Evolutionary conservation across 1,284 basidiomycete species (phyloP), one percentile per base, ranked within the genome.

Genomic region (Ceratobasidium sp.): DNA sequence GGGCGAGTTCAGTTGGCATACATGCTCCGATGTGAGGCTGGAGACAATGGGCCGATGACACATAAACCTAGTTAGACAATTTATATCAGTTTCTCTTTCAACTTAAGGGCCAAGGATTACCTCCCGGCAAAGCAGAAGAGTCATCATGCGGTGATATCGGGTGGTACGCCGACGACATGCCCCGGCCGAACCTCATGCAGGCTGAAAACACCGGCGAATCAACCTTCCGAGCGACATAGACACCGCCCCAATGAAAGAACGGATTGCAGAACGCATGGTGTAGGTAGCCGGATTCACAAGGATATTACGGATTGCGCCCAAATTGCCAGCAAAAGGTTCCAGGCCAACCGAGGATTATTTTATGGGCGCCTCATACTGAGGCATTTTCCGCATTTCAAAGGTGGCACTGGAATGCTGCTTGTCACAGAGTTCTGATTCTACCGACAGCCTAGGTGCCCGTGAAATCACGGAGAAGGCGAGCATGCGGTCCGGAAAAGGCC

Each of bases 211-310:
- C 51, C 51, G 8, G n/a, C 51, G 22, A 22, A 15, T 19, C 22
- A 15, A 11, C 52, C 11, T 8, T 54, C 25, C 3, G 15, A 49
- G 11, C 6, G 6, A 29, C 8, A 54, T 6, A 29, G 11, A 54
- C 52, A 54, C 52, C 25, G 52, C 52, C 52, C 1, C 52, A 29
- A 29, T 29, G 25, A 29, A 54, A 11, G 15, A 22, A 13, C 25
- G 34, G 44, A 11, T 65, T 13, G 15, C 62, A 43, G 62, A 32
- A 17, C 17, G 19, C 44, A 65, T 22, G 32, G 49, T 54, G 66
- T 68, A 51, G 40, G 25, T 68, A 54, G 49, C 49, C 37, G 51
- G 66, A 25, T 68, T 37, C 46, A 22, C 43, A 54, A 68, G 29
- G 25, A 46, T 34, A 46, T 37, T 34, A 54, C 13, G 51, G 17